phyloP scores from a whole-genome alignment of 805 yeast genomes.

The Metschnikowia borealis region DNA sequence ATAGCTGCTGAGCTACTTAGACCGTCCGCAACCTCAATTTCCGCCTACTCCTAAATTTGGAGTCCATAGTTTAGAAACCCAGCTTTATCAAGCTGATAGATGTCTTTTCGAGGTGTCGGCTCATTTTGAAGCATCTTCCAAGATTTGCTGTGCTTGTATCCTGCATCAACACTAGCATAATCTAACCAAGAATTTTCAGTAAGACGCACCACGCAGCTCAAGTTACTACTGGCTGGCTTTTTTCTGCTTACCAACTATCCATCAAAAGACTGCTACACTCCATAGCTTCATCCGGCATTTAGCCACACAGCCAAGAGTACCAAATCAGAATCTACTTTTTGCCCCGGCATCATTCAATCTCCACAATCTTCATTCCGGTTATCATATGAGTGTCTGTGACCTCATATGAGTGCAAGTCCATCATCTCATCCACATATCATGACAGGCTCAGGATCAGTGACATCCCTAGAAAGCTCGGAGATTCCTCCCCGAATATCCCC shows the following conservation, averaged over 20 bases:
- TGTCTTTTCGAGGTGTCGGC: not conserved
- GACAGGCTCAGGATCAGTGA: not conserved
- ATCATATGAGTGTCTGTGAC: not conserved
- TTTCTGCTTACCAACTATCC: not conserved
- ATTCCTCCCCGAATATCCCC: constrained; percentile 2
- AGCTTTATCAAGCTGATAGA: not conserved
- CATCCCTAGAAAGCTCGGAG: not conserved
- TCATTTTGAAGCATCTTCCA: not conserved
- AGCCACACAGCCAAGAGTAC: not conserved
- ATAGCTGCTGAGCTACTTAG: not conserved
- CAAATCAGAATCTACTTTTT: not conserved
- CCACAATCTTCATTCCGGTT: not conserved
- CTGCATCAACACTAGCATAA: constrained; percentile 1
- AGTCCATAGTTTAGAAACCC: not conserved
- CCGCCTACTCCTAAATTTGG: not conserved
- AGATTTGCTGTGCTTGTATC: constrained; percentile 1
- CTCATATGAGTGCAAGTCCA: not conserved
- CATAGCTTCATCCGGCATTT: not conserved
- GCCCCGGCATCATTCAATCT: not conserved
- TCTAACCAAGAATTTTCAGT: not conserved
- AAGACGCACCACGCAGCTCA: not conserved
- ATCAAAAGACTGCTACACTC: not conserved
- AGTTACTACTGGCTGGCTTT: not conserved
- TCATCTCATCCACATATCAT: not conserved
- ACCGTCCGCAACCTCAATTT: not conserved